These are phyloP conservation scores for Saccharum hybrid DNA, from an alignment of 202 grass and related monocot genomes.

Conservation along the genomic window DNA sequence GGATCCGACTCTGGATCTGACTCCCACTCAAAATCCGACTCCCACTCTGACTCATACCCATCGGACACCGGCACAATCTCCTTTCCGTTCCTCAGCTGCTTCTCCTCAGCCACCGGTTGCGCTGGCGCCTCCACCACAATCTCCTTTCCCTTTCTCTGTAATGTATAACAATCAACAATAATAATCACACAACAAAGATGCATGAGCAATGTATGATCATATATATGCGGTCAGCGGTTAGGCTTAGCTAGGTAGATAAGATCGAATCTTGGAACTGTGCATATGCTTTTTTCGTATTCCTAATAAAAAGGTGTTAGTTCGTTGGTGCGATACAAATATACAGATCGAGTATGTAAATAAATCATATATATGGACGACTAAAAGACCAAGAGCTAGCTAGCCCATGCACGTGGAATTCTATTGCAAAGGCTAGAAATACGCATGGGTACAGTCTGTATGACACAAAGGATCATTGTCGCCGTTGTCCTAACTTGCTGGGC, in stretches of 20 bases:
- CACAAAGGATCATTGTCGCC: too few species aligned
- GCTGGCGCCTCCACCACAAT: not conserved
- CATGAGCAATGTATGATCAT: too few species aligned
- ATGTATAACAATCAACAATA: not conserved
- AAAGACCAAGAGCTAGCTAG: not conserved
- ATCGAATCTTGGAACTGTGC: too few species aligned
- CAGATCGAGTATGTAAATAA: too few species aligned
- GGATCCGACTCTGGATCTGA: fast-evolving
- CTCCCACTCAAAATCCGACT: not conserved
- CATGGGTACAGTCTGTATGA: too few species aligned
- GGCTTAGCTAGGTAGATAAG: not conserved
- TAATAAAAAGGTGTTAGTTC: not conserved
- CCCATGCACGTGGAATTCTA: not conserved
- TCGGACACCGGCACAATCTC: not conserved
- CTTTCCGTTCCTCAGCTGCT: not conserved
- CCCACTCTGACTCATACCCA: not conserved
- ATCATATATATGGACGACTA: too few species aligned
- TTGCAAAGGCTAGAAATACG: not conserved
- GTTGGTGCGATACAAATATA: not conserved
- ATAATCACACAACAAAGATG: not conserved
- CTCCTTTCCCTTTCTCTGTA: not conserved
- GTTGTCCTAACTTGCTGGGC: too few species aligned
- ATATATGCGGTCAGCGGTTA: too few species aligned
- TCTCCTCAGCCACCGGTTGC: too few species aligned
- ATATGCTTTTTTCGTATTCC: too few species aligned